Evolutionary conservation across 1,139 yeast species (phyloP), one percentile per base, ranked within the genome.

Genomic region (Diutina neorugosa): DNA sequence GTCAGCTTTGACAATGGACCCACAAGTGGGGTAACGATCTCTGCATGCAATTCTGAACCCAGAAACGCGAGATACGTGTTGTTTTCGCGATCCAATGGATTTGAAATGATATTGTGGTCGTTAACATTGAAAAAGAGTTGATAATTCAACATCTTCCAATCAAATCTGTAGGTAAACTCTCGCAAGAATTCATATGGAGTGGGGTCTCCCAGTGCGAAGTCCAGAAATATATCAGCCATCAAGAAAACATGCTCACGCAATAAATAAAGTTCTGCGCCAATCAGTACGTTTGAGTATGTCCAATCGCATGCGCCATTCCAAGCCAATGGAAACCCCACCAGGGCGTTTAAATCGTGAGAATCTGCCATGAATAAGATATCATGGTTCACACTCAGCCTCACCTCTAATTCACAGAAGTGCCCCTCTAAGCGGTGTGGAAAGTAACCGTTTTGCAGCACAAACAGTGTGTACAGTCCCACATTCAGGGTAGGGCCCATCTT

Each of bases 311-410:
- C 70, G 1, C 88, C 93, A 64, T 91, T 88, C 96, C 97, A 91
- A 55, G 77, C 68, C 44, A 87, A 67, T 0, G 98, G 97, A 57
- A 78, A 81, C 0, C 85, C 82, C 34, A 86, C 70, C 42, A 77
- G 77, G 1, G 85, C 82, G 21, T 71, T 67, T 3, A 89, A 55
- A 1, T 65, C 66, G 61, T 87, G 93, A 8, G 72, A 68, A 44
- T 80, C 78, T 0, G 95, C 88, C 14, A 76, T 69, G 57, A 86
- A 78, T 12, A 90, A 67, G 18, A 89, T 70, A 60, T 89, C 96
- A 65, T 93, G 98, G 60, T 91, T 93, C 1, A 93, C 94, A 53
- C 96, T 86, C 0, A 97, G 75, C 53, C 93, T 70, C 3, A 90
- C 65, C 60, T 86, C 96, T 0, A 87, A 82, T 18, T 73, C 69